Evolutionary conservation across 2,329 filamentous ascomycete species (phyloP).

Genomic region (Verticillium dahliae): DNA sequence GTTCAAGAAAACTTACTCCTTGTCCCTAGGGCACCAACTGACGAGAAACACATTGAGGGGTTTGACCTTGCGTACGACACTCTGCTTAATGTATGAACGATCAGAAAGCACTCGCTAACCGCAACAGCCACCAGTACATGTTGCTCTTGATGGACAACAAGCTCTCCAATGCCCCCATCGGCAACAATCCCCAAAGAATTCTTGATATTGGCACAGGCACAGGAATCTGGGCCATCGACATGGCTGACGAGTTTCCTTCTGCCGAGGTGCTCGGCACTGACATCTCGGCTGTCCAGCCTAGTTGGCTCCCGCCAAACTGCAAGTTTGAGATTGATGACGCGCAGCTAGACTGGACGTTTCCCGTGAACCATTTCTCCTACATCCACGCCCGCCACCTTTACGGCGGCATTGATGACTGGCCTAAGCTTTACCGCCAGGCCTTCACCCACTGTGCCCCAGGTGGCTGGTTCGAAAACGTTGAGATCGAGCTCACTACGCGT

Average conservation of each 20-base stretch:
- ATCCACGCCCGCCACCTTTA: conserved; percentile 50
- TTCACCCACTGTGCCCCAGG: conserved; percentile 40
- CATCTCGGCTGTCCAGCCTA: conserved; percentile 49
- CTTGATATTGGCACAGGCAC: background rate
- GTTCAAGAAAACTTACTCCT: background rate
- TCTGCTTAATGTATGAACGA: too few species aligned
- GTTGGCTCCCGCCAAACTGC: conserved; percentile 51
- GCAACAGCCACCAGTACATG: conserved; percentile 26
- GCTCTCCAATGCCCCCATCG: conserved; percentile 31
- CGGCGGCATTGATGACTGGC: conserved; percentile 47
- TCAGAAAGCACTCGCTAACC: background rate
- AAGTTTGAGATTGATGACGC: conserved; percentile 59
- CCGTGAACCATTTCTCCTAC: conserved; percentile 45
- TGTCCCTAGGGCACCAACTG: conserved; percentile 7
- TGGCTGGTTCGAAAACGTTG: conserved; percentile 23
- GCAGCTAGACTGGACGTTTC: conserved; percentile 41
- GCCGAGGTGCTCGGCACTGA: conserved; percentile 43
- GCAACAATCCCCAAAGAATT: conserved; percentile 8
- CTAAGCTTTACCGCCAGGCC: conserved; percentile 38
- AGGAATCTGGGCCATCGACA: conserved; percentile 21
- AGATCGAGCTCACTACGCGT: conserved; percentile 9
- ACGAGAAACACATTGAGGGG: conserved; percentile 13
- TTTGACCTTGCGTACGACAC: conserved; percentile 8
- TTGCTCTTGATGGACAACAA: conserved; percentile 43
- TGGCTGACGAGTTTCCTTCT: conserved; percentile 33